Conservation (phyloP, 495 filamentous ascomycete species). For the Hypoxylon lenormandii region DNA sequence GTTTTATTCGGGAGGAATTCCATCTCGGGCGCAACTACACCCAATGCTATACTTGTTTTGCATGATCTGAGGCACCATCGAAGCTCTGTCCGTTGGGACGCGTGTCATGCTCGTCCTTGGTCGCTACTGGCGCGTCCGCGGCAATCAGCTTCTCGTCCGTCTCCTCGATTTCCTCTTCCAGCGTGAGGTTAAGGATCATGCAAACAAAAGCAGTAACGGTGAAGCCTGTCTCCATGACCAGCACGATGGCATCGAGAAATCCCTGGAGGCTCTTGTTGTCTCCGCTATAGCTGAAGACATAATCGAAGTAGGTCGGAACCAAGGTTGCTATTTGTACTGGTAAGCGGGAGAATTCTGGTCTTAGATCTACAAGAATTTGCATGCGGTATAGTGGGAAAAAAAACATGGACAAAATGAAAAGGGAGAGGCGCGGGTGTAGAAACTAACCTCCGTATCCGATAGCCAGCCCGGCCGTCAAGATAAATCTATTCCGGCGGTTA, state of each 20-base stretch:
- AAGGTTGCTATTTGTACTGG: slow-evolving; percentile 68
- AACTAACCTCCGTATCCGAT: slow-evolving; percentile 72
- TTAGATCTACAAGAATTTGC: too few species aligned
- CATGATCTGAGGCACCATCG: slow-evolving; percentile 17
- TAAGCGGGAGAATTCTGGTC: too few species aligned
- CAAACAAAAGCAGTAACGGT: slow-evolving; percentile 77
- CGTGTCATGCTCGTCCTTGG: slow-evolving; percentile 1
- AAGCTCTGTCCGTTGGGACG: slow-evolving; percentile 9
- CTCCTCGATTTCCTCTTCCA: slow-evolving; percentile 78
- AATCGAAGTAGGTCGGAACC: slow-evolving; percentile 79
- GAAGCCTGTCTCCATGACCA: slow-evolving; percentile 85
- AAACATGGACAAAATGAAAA: too few species aligned
- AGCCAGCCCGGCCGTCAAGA: slow-evolving; percentile 81
- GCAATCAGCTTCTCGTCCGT: slow-evolving; percentile 43
- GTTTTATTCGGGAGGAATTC: too few species aligned
- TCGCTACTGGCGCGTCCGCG: slow-evolving; percentile 11
- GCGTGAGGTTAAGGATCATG: slow-evolving; percentile 76
- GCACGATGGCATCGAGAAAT: slow-evolving; percentile 82
- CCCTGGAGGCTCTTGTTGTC: slow-evolving; percentile 77
- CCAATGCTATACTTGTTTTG: slow-evolving; percentile 23
- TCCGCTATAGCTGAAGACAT: slow-evolving; percentile 78
- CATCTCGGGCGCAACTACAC: background rate
- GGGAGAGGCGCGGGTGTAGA: too few species aligned
- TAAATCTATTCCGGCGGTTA: slow-evolving; percentile 86
- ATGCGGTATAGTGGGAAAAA: too few species aligned